Evolutionary conservation across 768 basidiomycete genomes (phyloP).

Genomic region (Rossbeevera mucosa): DNA sequence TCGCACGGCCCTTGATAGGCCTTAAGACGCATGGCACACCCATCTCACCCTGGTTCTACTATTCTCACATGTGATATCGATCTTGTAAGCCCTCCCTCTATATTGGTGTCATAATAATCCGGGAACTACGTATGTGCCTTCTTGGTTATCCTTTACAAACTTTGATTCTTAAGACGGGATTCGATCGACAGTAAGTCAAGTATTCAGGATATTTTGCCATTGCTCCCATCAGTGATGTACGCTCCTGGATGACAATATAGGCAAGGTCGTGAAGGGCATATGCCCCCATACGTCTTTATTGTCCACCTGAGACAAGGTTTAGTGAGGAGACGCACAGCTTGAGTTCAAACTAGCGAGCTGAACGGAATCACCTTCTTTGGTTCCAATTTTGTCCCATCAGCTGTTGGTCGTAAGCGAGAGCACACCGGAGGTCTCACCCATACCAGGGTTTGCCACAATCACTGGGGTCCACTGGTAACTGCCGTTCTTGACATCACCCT

Average conservation of each 20-base stretch:
- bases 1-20: too few relatives aligned
- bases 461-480: neutral
- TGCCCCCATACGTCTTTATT: constrained; percentile 6
- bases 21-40: too few relatives aligned
- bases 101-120: too few relatives aligned
- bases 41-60: too few relatives aligned
- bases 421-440: neutral
- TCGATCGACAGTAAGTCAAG: too few relatives aligned
- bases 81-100: too few relatives aligned
- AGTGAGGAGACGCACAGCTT: constrained; percentile 25
- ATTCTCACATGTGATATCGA: too few relatives aligned
- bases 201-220: too few relatives aligned
- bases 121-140: too few relatives aligned
- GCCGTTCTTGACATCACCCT: neutral
- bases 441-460: neutral
- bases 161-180: too few relatives aligned
- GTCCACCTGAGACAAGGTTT: constrained; percentile 1
- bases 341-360: constrained; percentile 28
- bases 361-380: constrained; percentile 6
- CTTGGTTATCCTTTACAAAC: neutral
- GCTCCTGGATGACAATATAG: constrained; percentile 53
- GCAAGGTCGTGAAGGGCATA: constrained; percentile 27
- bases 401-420: constrained; percentile 1
- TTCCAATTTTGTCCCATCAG: constrained; percentile 8
- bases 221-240: too few relatives aligned